Conservation (phyloP, 495 filamentous ascomycete genomes). For the Xylaria cubensis region DNA sequence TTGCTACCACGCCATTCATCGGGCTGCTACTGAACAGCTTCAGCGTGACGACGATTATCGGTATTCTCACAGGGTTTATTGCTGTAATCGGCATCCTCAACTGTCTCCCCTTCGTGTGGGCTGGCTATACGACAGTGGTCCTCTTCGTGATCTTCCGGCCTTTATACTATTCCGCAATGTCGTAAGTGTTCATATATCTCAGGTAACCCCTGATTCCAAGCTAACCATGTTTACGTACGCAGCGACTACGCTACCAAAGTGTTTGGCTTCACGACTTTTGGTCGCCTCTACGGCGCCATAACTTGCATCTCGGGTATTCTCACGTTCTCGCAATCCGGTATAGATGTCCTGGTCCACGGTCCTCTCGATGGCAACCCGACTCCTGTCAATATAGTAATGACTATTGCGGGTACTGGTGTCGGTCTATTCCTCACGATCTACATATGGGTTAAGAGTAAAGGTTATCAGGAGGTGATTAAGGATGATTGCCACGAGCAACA, state of each 20-base stretch:
- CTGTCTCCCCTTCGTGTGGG: constrained; percentile 40
- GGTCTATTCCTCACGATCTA: constrained; percentile 33
- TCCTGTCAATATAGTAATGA: constrained; percentile 52
- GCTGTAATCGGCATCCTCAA: constrained; percentile 55
- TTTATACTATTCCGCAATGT: constrained; percentile 59
- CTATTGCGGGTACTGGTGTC: constrained; percentile 36
- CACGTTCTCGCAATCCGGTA: constrained; percentile 57
- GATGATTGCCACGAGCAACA: constrained; percentile 19
- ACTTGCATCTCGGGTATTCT: constrained; percentile 58
- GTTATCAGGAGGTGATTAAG: constrained; percentile 24
- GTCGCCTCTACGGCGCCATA: constrained; percentile 61
- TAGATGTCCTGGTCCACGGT: constrained; percentile 56
- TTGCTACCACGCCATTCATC: constrained; percentile 58
- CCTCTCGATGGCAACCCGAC: constrained; percentile 51
- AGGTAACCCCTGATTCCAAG: background rate
- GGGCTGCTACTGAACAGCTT: constrained; percentile 57
- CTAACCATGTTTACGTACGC: background rate
- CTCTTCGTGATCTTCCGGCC: constrained; percentile 43
- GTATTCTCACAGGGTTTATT: constrained; percentile 49
- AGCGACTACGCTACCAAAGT: constrained; percentile 65
- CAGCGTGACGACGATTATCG: constrained; percentile 52
- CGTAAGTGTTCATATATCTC: constrained; percentile 45
- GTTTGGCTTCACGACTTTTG: constrained; percentile 63
- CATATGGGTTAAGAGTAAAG: constrained; percentile 29
- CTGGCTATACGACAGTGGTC: constrained; percentile 39